Base-by-base conservation (phyloP, 2,329 filamentous ascomycete species). In the Beauveria pseudobassiana region DNA sequence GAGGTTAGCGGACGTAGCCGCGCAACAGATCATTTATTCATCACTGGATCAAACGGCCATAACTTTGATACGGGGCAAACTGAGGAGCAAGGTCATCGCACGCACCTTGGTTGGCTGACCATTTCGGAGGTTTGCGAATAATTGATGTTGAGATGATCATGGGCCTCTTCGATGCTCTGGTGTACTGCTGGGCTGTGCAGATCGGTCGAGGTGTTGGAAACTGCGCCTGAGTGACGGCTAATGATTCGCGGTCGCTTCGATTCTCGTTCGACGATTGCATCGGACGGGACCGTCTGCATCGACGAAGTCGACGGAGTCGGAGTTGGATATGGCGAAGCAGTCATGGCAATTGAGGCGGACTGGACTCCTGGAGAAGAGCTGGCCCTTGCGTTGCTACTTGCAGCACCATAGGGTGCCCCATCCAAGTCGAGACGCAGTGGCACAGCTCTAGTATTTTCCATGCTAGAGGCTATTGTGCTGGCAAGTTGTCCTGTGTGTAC, bases 101-200 rank as follows among this genome's bases (percentile, higher is more conserved):
- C 58, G 22, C 46, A 60, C 58, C 49, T 60, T 46, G 58, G 16
- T 28, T 53, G 58, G 26, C 58, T 40, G 10, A 22, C 40, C 20
- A 53, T 60, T 0, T 28, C 49, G 2, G 40, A n/a, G 24, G 4
- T 7, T 38, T 60, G 49, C 3, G 58, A 46, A 30, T 46, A 53
- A 16, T 38, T 43, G 22, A 59, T 53, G 1, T n/a, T 28, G 9
- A 53, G 26, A 24, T 46, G 40, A 3, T 60, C 49, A 16, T 60
- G 51, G 7, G 26, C n/a, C 4, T 42, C 26, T 5, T 53, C 20
- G 12, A 46, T 45, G 14, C 28, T 46, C 14, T 46, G 49, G 8
- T 53, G 30, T 28, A 46, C 58, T 7, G 24, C 18, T 22, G 28
- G 6, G 42, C 53, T 42, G 14, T 26, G 14, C 14, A 53, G 3